A percentile compares a stretch with the other conserved stretches of the same genome.
These are phyloP conservation scores for Ailanthus altissimus DNA, from an alignment of 345 rosid species.

Conservation along the genomic window DNA sequence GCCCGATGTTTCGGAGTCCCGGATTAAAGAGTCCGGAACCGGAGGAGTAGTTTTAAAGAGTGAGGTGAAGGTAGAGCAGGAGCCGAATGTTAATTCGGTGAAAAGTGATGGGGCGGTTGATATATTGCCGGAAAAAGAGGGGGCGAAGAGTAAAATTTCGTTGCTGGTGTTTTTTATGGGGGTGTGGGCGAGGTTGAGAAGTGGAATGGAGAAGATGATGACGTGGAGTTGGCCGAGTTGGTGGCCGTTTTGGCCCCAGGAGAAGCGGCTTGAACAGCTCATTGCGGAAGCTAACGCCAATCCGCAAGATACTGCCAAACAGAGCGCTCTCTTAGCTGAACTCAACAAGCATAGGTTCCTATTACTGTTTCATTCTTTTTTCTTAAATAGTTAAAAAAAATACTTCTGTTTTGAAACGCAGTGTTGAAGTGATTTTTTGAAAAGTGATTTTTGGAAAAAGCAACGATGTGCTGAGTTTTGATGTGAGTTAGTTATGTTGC, in stretches of 20 bases:
- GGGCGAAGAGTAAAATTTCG: conserved; percentile 38
- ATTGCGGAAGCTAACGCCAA: conserved; percentile 81
- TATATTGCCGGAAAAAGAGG: conserved; percentile 27
- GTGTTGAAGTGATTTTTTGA: not conserved
- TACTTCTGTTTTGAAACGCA: not conserved
- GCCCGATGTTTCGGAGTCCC: conserved; percentile 26
- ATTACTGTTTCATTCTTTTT: not conserved
- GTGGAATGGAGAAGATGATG: conserved; percentile 48
- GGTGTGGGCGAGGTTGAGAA: conserved; percentile 56
- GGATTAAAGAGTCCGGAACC: not conserved
- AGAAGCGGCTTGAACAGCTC: conserved; percentile 68
- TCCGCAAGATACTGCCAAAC: conserved; percentile 71
- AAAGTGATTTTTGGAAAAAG: not conserved
- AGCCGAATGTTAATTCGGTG: conserved; percentile 10
- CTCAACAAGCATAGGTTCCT: conserved; percentile 80
- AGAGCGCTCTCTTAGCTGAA: conserved; percentile 71
- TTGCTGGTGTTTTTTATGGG: conserved; percentile 62
- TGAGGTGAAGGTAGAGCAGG: conserved; percentile 25
- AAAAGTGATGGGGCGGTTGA: conserved; percentile 23
- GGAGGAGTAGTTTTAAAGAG: conserved; percentile 1
- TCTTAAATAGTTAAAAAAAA: not conserved
- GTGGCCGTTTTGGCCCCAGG: conserved; percentile 80
- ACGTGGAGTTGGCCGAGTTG: conserved; percentile 64
- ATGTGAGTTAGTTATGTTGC: not conserved
- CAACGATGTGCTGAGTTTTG: not conserved